phyloP scores from a whole-genome alignment of 495 filamentous ascomycete species.

The Daldinia caldariorum region DNA sequence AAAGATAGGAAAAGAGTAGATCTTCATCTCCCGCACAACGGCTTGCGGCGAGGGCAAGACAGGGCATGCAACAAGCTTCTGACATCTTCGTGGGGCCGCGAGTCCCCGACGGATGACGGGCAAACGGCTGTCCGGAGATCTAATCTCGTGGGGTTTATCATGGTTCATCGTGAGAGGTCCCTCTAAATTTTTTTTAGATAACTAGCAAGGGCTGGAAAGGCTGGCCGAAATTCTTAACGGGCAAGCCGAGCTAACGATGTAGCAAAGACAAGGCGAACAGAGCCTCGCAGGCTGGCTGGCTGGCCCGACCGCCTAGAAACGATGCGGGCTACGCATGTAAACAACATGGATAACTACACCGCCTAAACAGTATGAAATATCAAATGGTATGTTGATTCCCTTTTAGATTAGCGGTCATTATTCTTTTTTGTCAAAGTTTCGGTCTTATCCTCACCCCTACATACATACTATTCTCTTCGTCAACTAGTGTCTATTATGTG shows the following conservation, averaged over 20 bases:
- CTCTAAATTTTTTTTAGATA: constrained; percentile 1
- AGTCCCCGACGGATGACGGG: constrained; percentile 22
- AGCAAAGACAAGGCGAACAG: constrained; percentile 15
- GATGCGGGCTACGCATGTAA: constrained; percentile 24
- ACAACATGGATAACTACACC: constrained; percentile 14
- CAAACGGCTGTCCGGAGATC: constrained; percentile 26
- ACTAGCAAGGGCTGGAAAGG: constrained; percentile 15
- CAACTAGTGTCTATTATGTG: not conserved
- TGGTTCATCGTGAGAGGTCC: not conserved
- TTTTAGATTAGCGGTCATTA: constrained; percentile 4
- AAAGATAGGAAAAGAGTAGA: constrained; percentile 28
- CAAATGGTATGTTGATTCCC: constrained; percentile 8
- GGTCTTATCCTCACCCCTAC: not conserved
- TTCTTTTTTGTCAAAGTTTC: constrained; percentile 9
- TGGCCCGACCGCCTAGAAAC: constrained; percentile 9
- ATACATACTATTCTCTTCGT: constrained; percentile 10
- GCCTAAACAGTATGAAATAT: not conserved
- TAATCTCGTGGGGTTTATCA: constrained; percentile 41
- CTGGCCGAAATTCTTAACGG: not conserved
- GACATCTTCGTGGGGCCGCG: constrained; percentile 33
- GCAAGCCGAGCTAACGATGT: not conserved
- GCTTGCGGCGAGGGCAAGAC: constrained; percentile 4
- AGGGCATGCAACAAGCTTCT: constrained; percentile 27
- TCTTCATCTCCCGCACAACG: constrained; percentile 40
- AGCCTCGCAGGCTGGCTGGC: constrained; percentile 4